Percentiles rank a stretch among this genome's conserved stretches.
phyloP scores from a whole-genome alignment of 495 filamentous ascomycete species.

The Penicillium nucicola region DNA sequence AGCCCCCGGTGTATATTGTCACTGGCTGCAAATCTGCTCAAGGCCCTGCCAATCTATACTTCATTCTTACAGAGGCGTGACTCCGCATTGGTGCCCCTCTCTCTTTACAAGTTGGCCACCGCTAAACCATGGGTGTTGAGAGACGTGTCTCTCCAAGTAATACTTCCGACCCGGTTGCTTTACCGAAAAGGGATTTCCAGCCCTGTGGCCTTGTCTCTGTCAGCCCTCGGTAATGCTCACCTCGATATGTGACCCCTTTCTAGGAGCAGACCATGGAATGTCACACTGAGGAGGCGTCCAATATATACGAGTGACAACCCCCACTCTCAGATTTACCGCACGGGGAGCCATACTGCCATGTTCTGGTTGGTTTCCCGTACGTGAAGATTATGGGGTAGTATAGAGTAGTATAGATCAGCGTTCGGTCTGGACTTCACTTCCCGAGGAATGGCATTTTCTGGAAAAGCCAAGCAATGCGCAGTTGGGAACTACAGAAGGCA shows the following conservation, averaged over 20 bases:
- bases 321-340: conserved; percentile 6
- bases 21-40: conserved; percentile 9
- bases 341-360: neutral
- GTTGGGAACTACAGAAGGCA: too few relatives aligned
- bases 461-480: neutral
- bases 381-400: conserved; percentile 3
- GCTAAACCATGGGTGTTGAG: neutral
- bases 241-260: too few relatives aligned
- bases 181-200: too few relatives aligned
- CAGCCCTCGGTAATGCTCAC: neutral
- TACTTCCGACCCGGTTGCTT: neutral
- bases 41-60: conserved; percentile 9
- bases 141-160: neutral
- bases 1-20: conserved; percentile 15
- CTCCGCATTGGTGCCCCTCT: conserved; percentile 6
- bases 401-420: conserved; percentile 1
- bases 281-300: conserved; percentile 17
- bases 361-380: conserved; percentile 1
- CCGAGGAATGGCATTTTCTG: neutral
- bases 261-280: neutral
- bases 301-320: conserved; percentile 12
- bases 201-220: neutral
- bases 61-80: conserved; percentile 1
- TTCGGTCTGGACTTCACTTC: neutral
- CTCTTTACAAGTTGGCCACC: neutral